A percentile compares a stretch with the other conserved stretches of the same genome.
Conservation (phyloP, 768 basidiomycete genomes). For the Boletus barrowsii region DNA sequence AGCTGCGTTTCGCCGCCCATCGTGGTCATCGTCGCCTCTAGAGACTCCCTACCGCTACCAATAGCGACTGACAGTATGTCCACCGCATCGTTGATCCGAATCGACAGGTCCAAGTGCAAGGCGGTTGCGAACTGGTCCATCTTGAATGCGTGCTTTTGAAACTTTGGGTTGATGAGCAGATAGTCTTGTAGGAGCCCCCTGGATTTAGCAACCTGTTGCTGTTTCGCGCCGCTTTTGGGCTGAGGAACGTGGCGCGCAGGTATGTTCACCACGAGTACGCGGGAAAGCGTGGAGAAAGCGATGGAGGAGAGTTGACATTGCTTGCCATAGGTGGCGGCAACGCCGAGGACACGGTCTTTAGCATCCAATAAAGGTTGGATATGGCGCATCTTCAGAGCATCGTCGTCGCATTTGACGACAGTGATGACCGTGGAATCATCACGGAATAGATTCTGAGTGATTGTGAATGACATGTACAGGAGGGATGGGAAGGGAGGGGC, state of each 20-base stretch:
- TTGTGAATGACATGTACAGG: constrained; percentile 15
- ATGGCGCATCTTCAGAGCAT: constrained; percentile 18
- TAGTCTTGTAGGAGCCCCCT: constrained; percentile 28
- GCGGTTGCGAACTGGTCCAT: constrained; percentile 46
- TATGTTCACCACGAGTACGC: constrained; percentile 36
- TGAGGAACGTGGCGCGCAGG: constrained; percentile 11
- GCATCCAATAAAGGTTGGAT: constrained; percentile 32
- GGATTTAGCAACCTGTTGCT: neutral
- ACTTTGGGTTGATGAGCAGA: constrained; percentile 30
- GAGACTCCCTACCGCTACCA: constrained; percentile 28
- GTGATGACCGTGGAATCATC: constrained; percentile 21
- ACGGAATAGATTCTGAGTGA: constrained; percentile 37
- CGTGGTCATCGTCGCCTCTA: constrained; percentile 32
- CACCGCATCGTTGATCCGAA: constrained; percentile 35
- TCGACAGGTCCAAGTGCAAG: constrained; percentile 37
- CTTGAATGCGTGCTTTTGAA: constrained; percentile 39
- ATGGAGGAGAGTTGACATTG: constrained; percentile 35
- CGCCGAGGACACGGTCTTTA: constrained; percentile 31
- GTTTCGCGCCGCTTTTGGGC: neutral
- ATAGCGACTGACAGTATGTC: constrained; percentile 39
- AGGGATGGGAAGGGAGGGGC: neutral
- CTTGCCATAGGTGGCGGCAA: constrained; percentile 42
- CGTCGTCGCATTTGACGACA: constrained; percentile 28
- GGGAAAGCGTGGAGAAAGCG: constrained; percentile 38
- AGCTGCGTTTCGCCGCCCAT: constrained; percentile 38